Conservation (phyloP, 371 early-diverging fungal genomes). For the Entomophthora muscae region DNA sequence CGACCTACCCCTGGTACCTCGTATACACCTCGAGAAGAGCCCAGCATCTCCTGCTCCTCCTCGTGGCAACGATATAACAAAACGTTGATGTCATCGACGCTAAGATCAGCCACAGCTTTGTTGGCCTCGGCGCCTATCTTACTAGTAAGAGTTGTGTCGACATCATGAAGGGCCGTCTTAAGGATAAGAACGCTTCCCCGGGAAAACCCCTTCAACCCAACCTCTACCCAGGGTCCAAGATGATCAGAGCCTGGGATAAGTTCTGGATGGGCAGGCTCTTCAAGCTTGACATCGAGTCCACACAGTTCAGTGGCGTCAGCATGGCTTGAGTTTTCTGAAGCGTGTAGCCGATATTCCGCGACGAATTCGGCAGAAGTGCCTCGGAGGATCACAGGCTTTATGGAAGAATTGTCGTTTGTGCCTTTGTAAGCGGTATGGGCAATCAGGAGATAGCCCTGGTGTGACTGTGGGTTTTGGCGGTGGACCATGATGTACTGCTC, state of each 20-base stretch:
- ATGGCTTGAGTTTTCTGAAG: constrained; percentile 13
- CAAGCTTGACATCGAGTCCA: constrained; percentile 34
- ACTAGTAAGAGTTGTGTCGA: constrained; percentile 5
- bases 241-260: constrained; percentile 23
- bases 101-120: constrained; percentile 24
- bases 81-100: constrained; percentile 53
- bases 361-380: constrained; percentile 30
- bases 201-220: constrained; percentile 38
- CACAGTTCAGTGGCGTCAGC: constrained; percentile 14
- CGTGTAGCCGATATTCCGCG: constrained; percentile 28
- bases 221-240: constrained; percentile 34
- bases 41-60: constrained; percentile 64
- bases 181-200: constrained; percentile 54
- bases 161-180: constrained; percentile 23
- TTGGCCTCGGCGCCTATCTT: constrained; percentile 21
- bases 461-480: constrained; percentile 74
- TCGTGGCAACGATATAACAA: constrained; percentile 62
- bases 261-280: constrained; percentile 25
- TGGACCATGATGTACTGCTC: constrained; percentile 74
- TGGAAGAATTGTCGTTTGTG: neutral
- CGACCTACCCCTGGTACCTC: constrained; percentile 65
- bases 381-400: constrained; percentile 35
- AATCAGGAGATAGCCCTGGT: constrained; percentile 78
- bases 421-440: constrained; percentile 68
- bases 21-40: constrained; percentile 54